Conservation (phyloP, 768 basidiomycete species). For the Bullera alba region DNA sequence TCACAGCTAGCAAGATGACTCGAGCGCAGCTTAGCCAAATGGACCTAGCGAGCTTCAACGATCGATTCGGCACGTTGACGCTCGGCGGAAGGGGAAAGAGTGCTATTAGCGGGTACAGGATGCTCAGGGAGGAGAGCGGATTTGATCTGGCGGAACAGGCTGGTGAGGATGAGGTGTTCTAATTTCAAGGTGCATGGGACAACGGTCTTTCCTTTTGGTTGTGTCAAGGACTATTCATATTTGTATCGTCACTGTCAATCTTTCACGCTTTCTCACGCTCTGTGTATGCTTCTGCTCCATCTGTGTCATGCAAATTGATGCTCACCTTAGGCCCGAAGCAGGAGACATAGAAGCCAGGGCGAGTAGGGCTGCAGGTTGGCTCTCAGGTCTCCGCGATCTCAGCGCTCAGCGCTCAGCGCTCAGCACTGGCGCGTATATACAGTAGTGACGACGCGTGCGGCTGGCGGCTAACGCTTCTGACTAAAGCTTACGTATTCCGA, state of each 20-base stretch:
- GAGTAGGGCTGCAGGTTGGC: no score
- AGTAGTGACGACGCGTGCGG: no score
- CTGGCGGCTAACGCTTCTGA: no score
- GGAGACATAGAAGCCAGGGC: no score
- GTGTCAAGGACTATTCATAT: neutral
- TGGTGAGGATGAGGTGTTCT: conserved; percentile 20
- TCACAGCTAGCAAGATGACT: conserved; percentile 18
- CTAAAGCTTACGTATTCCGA: no score
- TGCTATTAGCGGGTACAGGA: conserved; percentile 11
- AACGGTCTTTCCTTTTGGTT: neutral
- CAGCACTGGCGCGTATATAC: no score
- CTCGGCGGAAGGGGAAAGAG: conserved; percentile 8
- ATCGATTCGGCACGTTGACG: conserved; percentile 25
- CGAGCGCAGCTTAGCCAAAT: conserved; percentile 23
- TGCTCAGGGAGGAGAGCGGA: conserved; percentile 38
- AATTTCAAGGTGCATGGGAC: no score
- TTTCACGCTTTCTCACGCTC: neutral
- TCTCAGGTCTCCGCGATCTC: no score
- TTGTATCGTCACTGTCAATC: neutral
- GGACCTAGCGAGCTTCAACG: conserved; percentile 31
- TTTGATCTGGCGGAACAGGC: conserved; percentile 24
- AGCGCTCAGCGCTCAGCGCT: no score
- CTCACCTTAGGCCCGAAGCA: no score
- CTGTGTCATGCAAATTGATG: no score
- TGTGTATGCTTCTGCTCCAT: neutral